Conservation (phyloP, 192 early-diverging fungal species). For the Coemansia sp. region DNA sequence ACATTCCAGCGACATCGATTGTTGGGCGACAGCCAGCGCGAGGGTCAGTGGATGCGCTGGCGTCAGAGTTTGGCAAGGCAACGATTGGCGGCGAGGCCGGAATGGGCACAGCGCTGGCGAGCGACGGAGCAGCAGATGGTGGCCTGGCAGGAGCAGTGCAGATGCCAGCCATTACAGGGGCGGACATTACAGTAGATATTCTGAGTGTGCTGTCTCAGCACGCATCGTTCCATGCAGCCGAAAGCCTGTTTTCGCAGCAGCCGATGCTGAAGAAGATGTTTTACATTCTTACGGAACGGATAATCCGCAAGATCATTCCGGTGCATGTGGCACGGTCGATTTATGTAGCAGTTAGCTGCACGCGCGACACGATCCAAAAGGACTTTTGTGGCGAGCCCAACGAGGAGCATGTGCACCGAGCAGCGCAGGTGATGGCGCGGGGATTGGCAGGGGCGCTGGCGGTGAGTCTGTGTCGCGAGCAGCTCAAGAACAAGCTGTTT, state of each 20-base stretch:
- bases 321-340: slow-evolving; percentile 93
- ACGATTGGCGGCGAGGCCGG: slow-evolving; percentile 7
- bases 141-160: slow-evolving; percentile 13
- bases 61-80: slow-evolving; percentile 27
- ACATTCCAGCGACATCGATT: slow-evolving; percentile 47
- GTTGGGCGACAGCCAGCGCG: slow-evolving; percentile 17
- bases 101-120: not conserved
- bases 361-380: slow-evolving; percentile 88
- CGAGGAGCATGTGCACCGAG: slow-evolving; percentile 90
- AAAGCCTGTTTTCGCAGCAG: slow-evolving; percentile 76
- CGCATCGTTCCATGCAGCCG: slow-evolving; percentile 73
- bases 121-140: not conserved
- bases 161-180: slow-evolving; percentile 39
- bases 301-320: slow-evolving; percentile 85
- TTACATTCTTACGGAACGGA: slow-evolving; percentile 81
- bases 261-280: slow-evolving; percentile 89
- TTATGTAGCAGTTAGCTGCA: slow-evolving; percentile 88
- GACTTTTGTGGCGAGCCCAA: slow-evolving; percentile 95
- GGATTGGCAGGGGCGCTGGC: slow-evolving; percentile 84
- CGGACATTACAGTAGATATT: slow-evolving; percentile 49
- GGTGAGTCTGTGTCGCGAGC: slow-evolving; percentile 91
- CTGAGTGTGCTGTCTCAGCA: slow-evolving; percentile 48
- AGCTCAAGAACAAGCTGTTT: slow-evolving; percentile 80
- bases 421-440: slow-evolving; percentile 95
- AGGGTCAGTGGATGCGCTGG: slow-evolving; percentile 26